phyloP scores from a whole-genome alignment of 2,329 filamentous ascomycete genomes.

The Botrytis fabae region DNA sequence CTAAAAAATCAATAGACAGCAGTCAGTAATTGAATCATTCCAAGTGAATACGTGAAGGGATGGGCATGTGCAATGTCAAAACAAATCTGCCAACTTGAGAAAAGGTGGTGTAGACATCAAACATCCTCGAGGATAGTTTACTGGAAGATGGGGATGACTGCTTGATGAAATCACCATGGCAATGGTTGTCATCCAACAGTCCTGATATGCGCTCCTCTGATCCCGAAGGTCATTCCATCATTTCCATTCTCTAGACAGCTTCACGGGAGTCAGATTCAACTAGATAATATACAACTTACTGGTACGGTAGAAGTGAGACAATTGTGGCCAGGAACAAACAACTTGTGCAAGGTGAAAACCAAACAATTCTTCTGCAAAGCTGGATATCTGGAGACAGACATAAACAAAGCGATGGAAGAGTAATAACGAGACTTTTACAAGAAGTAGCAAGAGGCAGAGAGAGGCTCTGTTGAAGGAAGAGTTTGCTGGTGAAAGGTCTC shows the following conservation, averaged over 20 bases:
- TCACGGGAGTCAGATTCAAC: not conserved
- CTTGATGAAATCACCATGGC: not conserved
- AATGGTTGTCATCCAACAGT: not conserved
- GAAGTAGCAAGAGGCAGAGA: conserved; percentile 4
- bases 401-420: not conserved
- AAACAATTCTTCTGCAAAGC: not conserved
- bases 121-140: not conserved
- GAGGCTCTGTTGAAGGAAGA: not conserved
- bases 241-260: not conserved
- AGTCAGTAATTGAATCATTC: not conserved
- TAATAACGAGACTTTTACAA: conserved; percentile 2
- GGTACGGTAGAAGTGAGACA: not conserved
- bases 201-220: not conserved
- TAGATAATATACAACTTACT: not conserved
- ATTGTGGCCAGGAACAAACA: not conserved
- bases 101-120: not conserved
- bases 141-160: not conserved
- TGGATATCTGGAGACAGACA: not conserved
- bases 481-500: not conserved
- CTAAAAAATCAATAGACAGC: not conserved
- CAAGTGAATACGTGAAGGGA: not conserved
- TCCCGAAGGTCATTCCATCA: not conserved
- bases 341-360: not conserved
- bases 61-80: not conserved
- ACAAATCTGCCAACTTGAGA: not conserved